Evolutionary conservation across 495 filamentous ascomycete genomes (phyloP).

Genomic region (Aspergillus saccharolyticus): DNA sequence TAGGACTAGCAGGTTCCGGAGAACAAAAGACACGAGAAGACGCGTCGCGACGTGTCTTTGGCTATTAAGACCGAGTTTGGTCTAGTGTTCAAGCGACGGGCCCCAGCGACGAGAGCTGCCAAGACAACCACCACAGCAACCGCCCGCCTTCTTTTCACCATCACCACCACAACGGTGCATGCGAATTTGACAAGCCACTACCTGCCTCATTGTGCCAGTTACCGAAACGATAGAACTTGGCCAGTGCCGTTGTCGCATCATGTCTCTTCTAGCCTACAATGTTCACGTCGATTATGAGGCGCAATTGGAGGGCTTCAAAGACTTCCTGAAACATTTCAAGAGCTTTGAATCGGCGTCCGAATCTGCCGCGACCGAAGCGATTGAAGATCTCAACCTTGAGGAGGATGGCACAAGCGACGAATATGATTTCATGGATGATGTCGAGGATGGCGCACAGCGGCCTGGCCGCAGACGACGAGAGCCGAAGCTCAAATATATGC

Average conservation of each 20-base stretch:
- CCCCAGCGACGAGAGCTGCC: constrained; percentile 2
- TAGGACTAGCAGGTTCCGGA: constrained; percentile 8
- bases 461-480: constrained; percentile 37
- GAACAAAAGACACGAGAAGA: constrained; percentile 17
- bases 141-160: constrained; percentile 8
- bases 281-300: constrained; percentile 77
- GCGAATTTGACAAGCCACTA: constrained; percentile 12
- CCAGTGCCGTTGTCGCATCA: constrained; percentile 33
- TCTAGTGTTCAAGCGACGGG: background rate
- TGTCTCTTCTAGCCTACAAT: constrained; percentile 75
- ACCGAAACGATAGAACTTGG: constrained; percentile 16
- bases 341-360: constrained; percentile 65
- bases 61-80: constrained; percentile 14
- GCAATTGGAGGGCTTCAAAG: constrained; percentile 82
- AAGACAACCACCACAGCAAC: constrained; percentile 2
- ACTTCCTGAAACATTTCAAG: constrained; percentile 86
- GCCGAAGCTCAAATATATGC: constrained; percentile 82
- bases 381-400: constrained; percentile 81
- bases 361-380: constrained; percentile 63
- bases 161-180: constrained; percentile 3
- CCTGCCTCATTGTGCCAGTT: constrained; percentile 16
- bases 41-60: constrained; percentile 29
- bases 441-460: constrained; percentile 41
- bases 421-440: constrained; percentile 92
- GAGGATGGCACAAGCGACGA: constrained; percentile 87